A percentile compares a stretch with the other conserved stretches of the same genome.
These are phyloP conservation scores for Lablab purpureus DNA, from an alignment of 306 rosid species.

Conservation along the genomic window DNA sequence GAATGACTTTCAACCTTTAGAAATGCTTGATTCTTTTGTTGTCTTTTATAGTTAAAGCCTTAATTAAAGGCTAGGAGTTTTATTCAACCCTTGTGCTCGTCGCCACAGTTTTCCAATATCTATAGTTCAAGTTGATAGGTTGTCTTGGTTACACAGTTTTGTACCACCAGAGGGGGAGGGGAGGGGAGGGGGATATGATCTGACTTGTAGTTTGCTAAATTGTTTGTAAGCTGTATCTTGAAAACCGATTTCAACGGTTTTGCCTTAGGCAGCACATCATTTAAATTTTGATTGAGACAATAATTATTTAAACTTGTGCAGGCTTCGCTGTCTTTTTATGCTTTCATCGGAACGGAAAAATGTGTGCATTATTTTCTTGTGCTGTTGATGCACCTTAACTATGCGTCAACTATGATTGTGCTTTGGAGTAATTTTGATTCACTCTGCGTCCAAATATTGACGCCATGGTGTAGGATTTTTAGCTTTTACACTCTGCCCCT, in stretches of 20 bases:
- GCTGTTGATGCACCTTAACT: neutral
- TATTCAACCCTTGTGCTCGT: slow-evolving; percentile 50
- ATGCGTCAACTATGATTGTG: neutral
- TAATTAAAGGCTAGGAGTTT: slow-evolving; percentile 54
- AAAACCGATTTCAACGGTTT: slow-evolving; percentile 39
- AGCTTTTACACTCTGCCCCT: too few relatives aligned
- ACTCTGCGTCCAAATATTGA: too few relatives aligned
- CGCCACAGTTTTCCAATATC: slow-evolving; percentile 50
- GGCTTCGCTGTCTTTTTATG: neutral
- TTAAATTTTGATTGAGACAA: slow-evolving; percentile 54
- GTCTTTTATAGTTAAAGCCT: slow-evolving; percentile 56
- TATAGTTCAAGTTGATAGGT: slow-evolving; percentile 56
- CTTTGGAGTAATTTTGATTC: neutral
- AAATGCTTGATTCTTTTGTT: slow-evolving; percentile 64
- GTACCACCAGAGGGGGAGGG: slow-evolving; percentile 52
- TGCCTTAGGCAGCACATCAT: slow-evolving; percentile 54
- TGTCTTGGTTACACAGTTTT: slow-evolving; percentile 61
- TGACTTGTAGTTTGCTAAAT: slow-evolving; percentile 42
- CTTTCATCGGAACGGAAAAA: neutral
- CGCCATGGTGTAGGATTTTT: too few relatives aligned
- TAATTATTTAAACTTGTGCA: slow-evolving; percentile 41
- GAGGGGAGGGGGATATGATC: slow-evolving; percentile 33
- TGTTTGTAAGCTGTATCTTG: slow-evolving; percentile 51
- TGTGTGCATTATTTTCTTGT: neutral
- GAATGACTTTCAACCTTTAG: slow-evolving; percentile 62